A percentile compares a stretch with the other conserved stretches of the same genome.
phyloP scores from a whole-genome alignment of 345 rosid species.

The Angophora floribunda region DNA sequence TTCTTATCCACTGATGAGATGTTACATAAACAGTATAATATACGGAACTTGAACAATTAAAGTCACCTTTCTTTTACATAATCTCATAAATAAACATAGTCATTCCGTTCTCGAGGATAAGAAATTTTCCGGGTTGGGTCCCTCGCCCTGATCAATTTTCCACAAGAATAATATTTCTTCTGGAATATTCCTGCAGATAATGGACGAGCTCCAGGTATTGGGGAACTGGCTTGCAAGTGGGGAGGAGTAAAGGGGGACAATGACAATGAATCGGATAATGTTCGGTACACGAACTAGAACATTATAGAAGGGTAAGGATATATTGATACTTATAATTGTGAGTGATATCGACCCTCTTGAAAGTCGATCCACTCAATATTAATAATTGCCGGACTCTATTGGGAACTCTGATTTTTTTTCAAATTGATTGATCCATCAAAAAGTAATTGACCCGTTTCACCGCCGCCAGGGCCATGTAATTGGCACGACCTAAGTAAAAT shows the following conservation, averaged over 20 bases:
- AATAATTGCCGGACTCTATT: not conserved
- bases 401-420: not conserved
- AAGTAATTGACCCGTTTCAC: not conserved
- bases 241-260: not conserved
- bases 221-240: not conserved
- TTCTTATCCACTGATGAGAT: not conserved
- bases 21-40: not conserved
- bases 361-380: not conserved
- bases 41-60: not conserved
- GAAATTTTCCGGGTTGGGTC: not conserved
- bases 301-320: not conserved
- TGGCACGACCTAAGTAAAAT: not conserved
- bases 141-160: not conserved
- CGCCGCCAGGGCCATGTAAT: not conserved
- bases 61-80: not conserved
- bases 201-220: not conserved
- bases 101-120: not conserved
- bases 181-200: not conserved
- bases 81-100: not conserved
- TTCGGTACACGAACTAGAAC: not conserved
- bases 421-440: not conserved
- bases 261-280: not conserved
- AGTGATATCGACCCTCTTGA: not conserved
- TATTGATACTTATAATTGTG: not conserved
- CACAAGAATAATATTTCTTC: not conserved